Base-by-base conservation (phyloP, 768 basidiomycete genomes). In the Scleroderma bovista region DNA sequence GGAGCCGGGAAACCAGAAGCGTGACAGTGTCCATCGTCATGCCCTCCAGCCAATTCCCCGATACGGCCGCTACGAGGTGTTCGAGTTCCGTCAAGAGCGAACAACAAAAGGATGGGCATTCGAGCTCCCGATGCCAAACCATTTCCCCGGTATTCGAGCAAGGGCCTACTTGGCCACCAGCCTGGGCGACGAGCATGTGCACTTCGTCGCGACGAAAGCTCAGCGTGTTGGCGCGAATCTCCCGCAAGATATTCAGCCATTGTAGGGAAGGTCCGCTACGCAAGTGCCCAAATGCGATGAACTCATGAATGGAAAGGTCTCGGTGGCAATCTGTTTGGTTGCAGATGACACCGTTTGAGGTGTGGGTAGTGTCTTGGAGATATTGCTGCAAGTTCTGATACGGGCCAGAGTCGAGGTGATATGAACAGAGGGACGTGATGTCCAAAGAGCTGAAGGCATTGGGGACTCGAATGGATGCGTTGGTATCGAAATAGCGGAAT, bases 291-390 rank as follows among this genome's bases (percentile, higher is more conserved):
- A 73, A 77, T 0, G 69, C 65, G 20, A 69, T 60, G 26, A 62
- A 69, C 44, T 77, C 73, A 34, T 76, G 74, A 4, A 72, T 44
- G 31, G 47, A 63, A n/a, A 77, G 59, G 16, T 67, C 60, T 29
- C 46, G 24, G 1, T 70, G 70, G 46, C 72, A 75, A 7, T 61
- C 53, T 1, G 59, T 53, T 54, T 76, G 75, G 12, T 56, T 50
- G n/a, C 69, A 69, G 16, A 77, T 57, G 44, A 70, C 45, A 26
- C 9, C 9, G 26, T 29, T 29, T 29, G 26, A 29, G 4, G 26
- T 29, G 26, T 29, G 26, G 26, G 26, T 29, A 9, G 26, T 29
- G 26, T 29, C 26, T 29, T 29, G 26, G 5, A 29, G 26, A 29
- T 29, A 29, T 29, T 29, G 26, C 26, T 29, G 26, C 26, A 6